These are phyloP conservation scores for Monosporascus sp. DNA, from an alignment of 2,329 filamentous ascomycete species.

Conservation along the genomic window DNA sequence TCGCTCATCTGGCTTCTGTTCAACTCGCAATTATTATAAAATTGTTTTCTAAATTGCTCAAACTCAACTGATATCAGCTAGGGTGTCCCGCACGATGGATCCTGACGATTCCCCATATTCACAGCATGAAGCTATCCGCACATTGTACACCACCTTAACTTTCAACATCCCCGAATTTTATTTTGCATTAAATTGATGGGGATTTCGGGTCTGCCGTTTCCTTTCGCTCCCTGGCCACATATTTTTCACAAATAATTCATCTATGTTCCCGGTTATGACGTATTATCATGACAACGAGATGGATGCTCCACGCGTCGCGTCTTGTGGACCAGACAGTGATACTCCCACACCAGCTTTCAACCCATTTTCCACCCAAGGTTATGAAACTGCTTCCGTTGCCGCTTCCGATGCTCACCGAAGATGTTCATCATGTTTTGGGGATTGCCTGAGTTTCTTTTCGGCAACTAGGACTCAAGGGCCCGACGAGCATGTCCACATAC, in stretches of 20 bases:
- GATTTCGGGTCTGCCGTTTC: not conserved
- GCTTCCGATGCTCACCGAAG: conserved; percentile 5
- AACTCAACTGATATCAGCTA: not conserved
- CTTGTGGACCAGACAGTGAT: conserved; percentile 1
- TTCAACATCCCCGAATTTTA: not conserved
- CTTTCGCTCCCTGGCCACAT: not conserved
- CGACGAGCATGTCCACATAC: not conserved
- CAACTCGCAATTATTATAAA: not conserved
- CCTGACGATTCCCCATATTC: conserved; percentile 1
- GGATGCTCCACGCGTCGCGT: conserved; percentile 7
- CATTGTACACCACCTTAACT: conserved; percentile 13
- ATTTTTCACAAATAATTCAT: conserved; percentile 1
- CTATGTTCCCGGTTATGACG: not conserved
- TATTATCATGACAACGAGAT: not conserved
- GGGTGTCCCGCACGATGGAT: not conserved
- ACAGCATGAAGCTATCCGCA: conserved; percentile 26
- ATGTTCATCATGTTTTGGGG: conserved; percentile 7
- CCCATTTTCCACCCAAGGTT: conserved; percentile 11
- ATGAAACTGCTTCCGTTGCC: conserved; percentile 4
- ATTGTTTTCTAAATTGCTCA: not conserved
- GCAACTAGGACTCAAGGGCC: conserved; percentile 24
- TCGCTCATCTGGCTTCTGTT: conserved; percentile 6
- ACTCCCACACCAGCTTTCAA: conserved; percentile 10
- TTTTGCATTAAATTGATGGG: not conserved
- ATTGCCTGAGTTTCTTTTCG: conserved; percentile 13